These are phyloP conservation scores for Graphilbum sp. DNA, from an alignment of 2,329 filamentous ascomycete genomes.

Conservation along the genomic window DNA sequence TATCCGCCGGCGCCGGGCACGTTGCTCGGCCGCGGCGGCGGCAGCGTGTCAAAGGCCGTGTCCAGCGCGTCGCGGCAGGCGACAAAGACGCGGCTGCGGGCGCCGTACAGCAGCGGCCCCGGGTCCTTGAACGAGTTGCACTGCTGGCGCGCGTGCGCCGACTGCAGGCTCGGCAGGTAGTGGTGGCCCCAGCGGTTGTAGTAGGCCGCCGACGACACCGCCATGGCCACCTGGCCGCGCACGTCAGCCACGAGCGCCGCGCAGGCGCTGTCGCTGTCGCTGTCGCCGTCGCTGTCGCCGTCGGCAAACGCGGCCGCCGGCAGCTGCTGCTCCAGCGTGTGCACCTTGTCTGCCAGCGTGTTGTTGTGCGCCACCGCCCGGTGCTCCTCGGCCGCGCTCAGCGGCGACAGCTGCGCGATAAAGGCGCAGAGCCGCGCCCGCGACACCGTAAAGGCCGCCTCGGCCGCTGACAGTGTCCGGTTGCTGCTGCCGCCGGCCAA, in stretches of 20 bases:
- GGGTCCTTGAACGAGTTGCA: slow-evolving; percentile 48
- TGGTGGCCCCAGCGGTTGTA: slow-evolving; percentile 38
- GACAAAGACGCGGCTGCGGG: slow-evolving; percentile 32
- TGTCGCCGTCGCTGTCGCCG: too few species aligned
- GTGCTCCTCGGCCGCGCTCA: slow-evolving; percentile 24
- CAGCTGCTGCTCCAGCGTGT: background rate
- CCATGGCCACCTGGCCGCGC: slow-evolving; percentile 33
- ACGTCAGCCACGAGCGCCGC: slow-evolving; percentile 33
- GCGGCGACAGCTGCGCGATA: slow-evolving; percentile 26
- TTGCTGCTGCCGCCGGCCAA: background rate
- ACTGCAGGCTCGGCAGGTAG: slow-evolving; percentile 38
- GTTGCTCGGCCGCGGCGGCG: slow-evolving; percentile 24
- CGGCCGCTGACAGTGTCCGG: slow-evolving; percentile 13
- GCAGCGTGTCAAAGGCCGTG: slow-evolving; percentile 28
- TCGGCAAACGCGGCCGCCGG: slow-evolving; percentile 1
- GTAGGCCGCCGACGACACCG: slow-evolving; percentile 21
- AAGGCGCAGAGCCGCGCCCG: slow-evolving; percentile 33
- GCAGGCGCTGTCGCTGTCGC: slow-evolving; percentile 28
- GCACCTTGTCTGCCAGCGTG: slow-evolving; percentile 4
- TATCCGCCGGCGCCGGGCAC: too few species aligned
- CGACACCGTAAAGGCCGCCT: slow-evolving; percentile 34
- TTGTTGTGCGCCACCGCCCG: background rate
- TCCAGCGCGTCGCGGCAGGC: slow-evolving; percentile 32
- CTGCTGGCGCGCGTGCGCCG: slow-evolving; percentile 38
- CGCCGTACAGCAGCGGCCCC: slow-evolving; percentile 37